phyloP scores from a whole-genome alignment of 2,329 filamentous ascomycete genomes.

The Ramichloridium luteum region DNA sequence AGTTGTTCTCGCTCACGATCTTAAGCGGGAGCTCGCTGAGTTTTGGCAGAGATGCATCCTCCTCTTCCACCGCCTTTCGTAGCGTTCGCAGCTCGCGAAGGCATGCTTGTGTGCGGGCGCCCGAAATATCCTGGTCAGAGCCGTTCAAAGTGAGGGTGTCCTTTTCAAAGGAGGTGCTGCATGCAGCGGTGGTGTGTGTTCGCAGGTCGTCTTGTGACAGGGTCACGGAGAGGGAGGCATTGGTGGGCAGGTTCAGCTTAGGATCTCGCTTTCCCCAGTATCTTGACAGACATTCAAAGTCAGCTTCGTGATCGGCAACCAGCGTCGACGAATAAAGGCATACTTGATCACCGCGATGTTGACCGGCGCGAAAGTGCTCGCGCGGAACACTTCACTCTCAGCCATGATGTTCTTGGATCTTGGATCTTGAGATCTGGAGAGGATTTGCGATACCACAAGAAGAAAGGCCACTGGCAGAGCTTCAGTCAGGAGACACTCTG shows the following conservation, averaged over 20 bases:
- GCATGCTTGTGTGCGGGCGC: conserved; percentile 86
- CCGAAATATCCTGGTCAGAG: conserved; percentile 68
- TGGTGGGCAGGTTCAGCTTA: conserved; percentile 80
- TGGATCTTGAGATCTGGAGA: too few species aligned
- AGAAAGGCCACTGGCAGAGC: too few species aligned
- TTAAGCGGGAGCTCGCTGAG: conserved; percentile 65
- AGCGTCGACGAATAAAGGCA: too few species aligned
- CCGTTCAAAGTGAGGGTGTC: conserved; percentile 78
- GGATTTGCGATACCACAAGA: too few species aligned
- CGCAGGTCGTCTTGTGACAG: conserved; percentile 88
- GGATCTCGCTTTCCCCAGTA: conserved; percentile 97
- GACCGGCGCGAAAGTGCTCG: conserved; percentile 91
- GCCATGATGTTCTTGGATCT: too few species aligned
- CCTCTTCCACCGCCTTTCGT: conserved; percentile 60
- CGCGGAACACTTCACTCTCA: conserved; percentile 56
- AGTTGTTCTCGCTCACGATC: conserved; percentile 96
- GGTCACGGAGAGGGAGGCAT: conserved; percentile 93
- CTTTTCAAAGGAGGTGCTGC: conserved; percentile 57
- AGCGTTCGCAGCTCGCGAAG: conserved; percentile 73
- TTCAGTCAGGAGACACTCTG: too few species aligned
- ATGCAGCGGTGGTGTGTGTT: conserved; percentile 90
- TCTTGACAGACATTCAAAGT: too few species aligned
- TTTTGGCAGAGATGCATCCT: conserved; percentile 64
- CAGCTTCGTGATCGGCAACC: too few species aligned
- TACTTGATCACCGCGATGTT: conserved; percentile 98